Evolutionary conservation across 2,329 filamentous ascomycete genomes (phyloP), one percentile per base, ranked within the genome.

Genomic region (Nemania bipapillata): DNA sequence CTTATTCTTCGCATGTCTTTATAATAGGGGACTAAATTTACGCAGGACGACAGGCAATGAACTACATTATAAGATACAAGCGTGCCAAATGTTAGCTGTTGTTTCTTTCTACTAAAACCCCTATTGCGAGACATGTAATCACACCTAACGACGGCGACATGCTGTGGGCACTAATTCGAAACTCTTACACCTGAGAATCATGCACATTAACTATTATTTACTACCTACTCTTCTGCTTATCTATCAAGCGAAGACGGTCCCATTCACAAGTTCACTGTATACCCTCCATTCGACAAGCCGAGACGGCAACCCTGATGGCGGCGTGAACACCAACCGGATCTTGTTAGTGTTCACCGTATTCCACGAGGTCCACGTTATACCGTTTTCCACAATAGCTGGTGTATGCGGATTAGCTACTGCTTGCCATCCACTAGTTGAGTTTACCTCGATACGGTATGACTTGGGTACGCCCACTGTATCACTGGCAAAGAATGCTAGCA

Each of bases 241-340:
- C n/a, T 3, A 15, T 7, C 20, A 45, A n/a, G 40, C 17, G 45
- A 68, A 65, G 17, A 69, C 63, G 47, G 53, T 52, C 9, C 66
- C 66, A 55, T 65, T 15, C 1, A 66, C 66, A 26, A 66, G 11
- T 32, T 66, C 66, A 9, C 58, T 62, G 17, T 66, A 69, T 6
- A 66, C n/a, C 49, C 66, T 69, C 66, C 66, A 69, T 50, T 69
- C 63, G 4, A 69, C 63, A 6, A 69, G 30, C n/a, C 66, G 35
- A 17, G 63, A 57, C 6, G 66, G 56, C 24, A 52, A 30, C 1
- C 63, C 58, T 8, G 9, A 2, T 2, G 63, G 63, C 24, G 66
- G 63, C 24, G 28, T 59, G 32, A 69, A 69, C 17, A 69, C 63
- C 22, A 69, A 52, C 15, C 66, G 57, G 32, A 69, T 49, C 53